A percentile compares a stretch with the other conserved stretches of the same genome.
These are phyloP conservation scores for Saturnispora dispora DNA, from an alignment of 805 yeast species.

Conservation along the genomic window DNA sequence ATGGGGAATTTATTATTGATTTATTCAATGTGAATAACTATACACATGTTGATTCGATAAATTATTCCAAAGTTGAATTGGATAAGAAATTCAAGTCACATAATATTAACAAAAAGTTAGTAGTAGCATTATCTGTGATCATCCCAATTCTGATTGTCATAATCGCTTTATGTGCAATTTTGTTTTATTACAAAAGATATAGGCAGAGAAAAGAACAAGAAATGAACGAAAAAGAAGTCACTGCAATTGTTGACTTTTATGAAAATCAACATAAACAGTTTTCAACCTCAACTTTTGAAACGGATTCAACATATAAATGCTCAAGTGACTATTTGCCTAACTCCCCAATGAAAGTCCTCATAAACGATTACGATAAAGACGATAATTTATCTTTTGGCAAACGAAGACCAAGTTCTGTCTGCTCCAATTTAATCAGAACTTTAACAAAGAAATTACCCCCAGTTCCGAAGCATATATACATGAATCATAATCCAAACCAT, in stretches of 20 bases:
- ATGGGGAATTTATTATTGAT: conserved; percentile 27
- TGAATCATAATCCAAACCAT: conserved; percentile 8
- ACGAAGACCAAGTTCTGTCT: neutral
- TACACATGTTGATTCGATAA: conserved; percentile 25
- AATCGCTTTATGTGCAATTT: conserved; percentile 25
- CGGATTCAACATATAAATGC: conserved; percentile 6
- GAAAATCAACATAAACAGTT: conserved; percentile 17
- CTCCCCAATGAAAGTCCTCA: conserved; percentile 15
- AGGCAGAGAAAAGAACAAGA: conserved; percentile 20
- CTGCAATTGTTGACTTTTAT: conserved; percentile 27
- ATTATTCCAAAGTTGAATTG: conserved; percentile 21
- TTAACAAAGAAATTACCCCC: conserved; percentile 8
- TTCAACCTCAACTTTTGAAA: conserved; percentile 19
- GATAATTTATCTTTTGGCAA: conserved; percentile 39
- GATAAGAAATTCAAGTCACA: conserved; percentile 5
- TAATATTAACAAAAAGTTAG: conserved; percentile 21
- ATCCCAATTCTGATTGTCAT: conserved; percentile 34
- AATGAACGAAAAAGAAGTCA: conserved; percentile 23
- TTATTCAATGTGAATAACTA: conserved; percentile 35
- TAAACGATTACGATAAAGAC: conserved; percentile 27
- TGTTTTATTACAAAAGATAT: conserved; percentile 24
- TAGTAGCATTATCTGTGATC: conserved; percentile 39
- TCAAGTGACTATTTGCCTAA: conserved; percentile 8
- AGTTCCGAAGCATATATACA: conserved; percentile 9
- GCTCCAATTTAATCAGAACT: neutral